Evolutionary conservation across 2,329 filamentous ascomycete species (phyloP).

Genomic region (Aspergillus brasiliensis): DNA sequence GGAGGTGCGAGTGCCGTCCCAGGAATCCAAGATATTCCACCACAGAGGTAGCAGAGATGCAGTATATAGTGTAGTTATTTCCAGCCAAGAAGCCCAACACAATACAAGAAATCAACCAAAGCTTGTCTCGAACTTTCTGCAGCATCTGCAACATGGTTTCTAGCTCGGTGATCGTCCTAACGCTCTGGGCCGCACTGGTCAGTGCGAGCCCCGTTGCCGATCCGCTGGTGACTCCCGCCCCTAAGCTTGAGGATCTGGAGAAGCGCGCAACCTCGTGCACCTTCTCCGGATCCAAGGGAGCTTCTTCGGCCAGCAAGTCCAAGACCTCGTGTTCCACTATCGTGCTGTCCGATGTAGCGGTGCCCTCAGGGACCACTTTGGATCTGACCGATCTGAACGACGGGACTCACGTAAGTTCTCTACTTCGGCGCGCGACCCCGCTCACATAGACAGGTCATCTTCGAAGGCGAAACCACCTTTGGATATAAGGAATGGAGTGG

Average conservation of each 20-base stretch:
- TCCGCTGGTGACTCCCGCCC: background rate
- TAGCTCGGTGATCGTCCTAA: background rate
- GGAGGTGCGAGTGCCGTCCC: background rate
- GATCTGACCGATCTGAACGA: conserved; percentile 6
- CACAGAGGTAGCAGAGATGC: background rate
- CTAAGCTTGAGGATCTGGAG: background rate
- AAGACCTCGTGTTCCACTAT: conserved; percentile 6
- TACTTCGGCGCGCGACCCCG: too few species aligned
- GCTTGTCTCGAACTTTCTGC: background rate
- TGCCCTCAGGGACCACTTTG: background rate
- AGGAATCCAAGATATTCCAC: background rate
- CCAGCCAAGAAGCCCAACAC: background rate
- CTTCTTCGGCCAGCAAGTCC: conserved; percentile 1
- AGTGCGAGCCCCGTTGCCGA: background rate
- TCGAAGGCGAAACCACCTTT: conserved; percentile 67
- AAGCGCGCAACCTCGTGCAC: conserved; percentile 2
- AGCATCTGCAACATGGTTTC: background rate
- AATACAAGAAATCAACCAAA: background rate
- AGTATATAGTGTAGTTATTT: background rate
- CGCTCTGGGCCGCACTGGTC: background rate
- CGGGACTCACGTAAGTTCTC: background rate
- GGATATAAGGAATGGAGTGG: conserved; percentile 67
- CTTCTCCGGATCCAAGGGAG: background rate
- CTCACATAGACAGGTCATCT: conserved; percentile 51
- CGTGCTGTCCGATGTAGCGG: background rate